These are phyloP conservation scores for Podospora sp. DNA, from an alignment of 495 filamentous ascomycete genomes.

Conservation along the genomic window DNA sequence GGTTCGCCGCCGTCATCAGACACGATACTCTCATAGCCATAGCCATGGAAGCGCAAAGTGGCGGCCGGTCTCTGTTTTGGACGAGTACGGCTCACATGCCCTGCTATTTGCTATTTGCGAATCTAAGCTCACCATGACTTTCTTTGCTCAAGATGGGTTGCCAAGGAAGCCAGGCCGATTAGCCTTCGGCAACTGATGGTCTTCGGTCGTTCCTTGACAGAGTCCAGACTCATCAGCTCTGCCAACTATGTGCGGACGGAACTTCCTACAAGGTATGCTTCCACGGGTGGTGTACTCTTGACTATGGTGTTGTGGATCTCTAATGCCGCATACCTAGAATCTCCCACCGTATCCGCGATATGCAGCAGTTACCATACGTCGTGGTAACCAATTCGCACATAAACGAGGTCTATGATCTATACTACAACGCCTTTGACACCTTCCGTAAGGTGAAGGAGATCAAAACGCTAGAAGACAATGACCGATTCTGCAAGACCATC, in stretches of 20 bases:
- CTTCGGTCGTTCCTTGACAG: conserved; percentile 86
- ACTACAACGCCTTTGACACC: conserved; percentile 92
- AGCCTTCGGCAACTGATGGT: conserved; percentile 91
- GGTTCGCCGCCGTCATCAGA: conserved; percentile 15
- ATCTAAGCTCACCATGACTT: conserved; percentile 26
- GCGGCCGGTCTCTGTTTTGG: conserved; percentile 79
- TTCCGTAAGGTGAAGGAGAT: conserved; percentile 84
- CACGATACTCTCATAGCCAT: conserved; percentile 26
- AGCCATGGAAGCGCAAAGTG: conserved; percentile 59
- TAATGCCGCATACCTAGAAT: conserved; percentile 53
- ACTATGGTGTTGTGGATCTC: not conserved
- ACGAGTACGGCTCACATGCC: conserved; percentile 65
- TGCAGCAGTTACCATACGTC: conserved; percentile 94
- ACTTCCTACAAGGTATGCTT: conserved; percentile 76
- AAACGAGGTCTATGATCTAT: conserved; percentile 92
- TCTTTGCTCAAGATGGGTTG: conserved; percentile 75
- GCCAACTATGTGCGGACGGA: conserved; percentile 98
- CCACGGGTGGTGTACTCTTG: not conserved
- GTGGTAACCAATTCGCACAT: conserved; percentile 95
- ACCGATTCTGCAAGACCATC: conserved; percentile 80
- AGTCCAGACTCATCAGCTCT: conserved; percentile 83
- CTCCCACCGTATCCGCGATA: conserved; percentile 92
- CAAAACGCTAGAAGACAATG: conserved; percentile 86
- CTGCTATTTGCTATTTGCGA: not conserved
- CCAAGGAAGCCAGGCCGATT: conserved; percentile 81